Conservation (phyloP, 768 basidiomycete genomes). For the Pleurotus cornucopiae region DNA sequence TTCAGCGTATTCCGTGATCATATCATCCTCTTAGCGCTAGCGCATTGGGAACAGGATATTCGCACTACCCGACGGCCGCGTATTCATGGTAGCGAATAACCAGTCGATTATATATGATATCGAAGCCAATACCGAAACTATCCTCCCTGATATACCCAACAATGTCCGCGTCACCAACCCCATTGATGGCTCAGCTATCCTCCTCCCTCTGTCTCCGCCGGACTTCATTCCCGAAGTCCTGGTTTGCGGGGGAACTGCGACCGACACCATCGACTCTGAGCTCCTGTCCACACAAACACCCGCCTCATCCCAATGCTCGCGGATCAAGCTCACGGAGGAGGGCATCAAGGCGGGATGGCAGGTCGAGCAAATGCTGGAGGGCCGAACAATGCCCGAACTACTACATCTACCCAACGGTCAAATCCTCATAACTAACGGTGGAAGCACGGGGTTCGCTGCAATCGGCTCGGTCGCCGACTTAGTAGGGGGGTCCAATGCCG, state of each 20-base stretch:
- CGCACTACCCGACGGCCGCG: slow-evolving; percentile 46
- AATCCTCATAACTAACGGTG: slow-evolving; percentile 49
- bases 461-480: slow-evolving; percentile 19
- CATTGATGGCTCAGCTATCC: slow-evolving; percentile 50
- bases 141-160: slow-evolving; percentile 32
- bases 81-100: slow-evolving; percentile 32
- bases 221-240: slow-evolving; percentile 9
- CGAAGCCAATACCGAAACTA: slow-evolving; percentile 26
- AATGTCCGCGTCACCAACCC: slow-evolving; percentile 48
- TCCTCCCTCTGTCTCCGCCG: slow-evolving; percentile 20
- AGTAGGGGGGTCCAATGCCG: slow-evolving; percentile 40
- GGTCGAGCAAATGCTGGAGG: slow-evolving; percentile 43
- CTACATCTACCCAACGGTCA: slow-evolving; percentile 27
- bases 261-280: slow-evolving; percentile 21
- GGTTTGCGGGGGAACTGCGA: slow-evolving; percentile 15
- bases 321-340: slow-evolving; percentile 33
- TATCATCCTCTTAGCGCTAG: not conserved
- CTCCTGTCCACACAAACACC: slow-evolving; percentile 51
- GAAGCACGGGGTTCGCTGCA: slow-evolving; percentile 24
- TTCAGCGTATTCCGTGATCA: not conserved
- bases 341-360: slow-evolving; percentile 28
- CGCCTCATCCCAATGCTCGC: slow-evolving; percentile 27
- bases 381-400: slow-evolving; percentile 52
- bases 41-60: slow-evolving; percentile 26
- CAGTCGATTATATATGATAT: slow-evolving; percentile 31